Base-by-base conservation (phyloP, 2,329 filamentous ascomycete genomes). In the Exophiala spinifera region DNA sequence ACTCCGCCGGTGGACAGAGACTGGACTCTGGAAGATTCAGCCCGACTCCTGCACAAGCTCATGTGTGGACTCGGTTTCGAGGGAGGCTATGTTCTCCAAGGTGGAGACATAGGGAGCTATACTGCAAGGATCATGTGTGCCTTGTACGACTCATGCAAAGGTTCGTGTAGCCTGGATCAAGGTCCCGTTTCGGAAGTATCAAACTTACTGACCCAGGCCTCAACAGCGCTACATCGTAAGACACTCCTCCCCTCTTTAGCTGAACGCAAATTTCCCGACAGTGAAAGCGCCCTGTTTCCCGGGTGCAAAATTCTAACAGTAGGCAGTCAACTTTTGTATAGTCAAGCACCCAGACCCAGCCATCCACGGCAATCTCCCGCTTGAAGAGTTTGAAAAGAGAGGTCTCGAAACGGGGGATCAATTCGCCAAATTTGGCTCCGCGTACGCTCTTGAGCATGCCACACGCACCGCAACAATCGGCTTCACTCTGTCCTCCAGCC, bases 391-490 rank as follows among this genome's bases (percentile, higher is more conserved):
- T 14, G 33, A 25, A 11, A 49, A 40, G 42, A 20, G 25, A 28
- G 11, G 21, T 11, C 20, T 44, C 19, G 19, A 28, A 17, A 13
- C 33, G 34, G 46, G 33, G 19, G 50, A 68, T 2, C 64, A 69
- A 2, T 83, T 78, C 64, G 50, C 61, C 2, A 53, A 65, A 0
- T 68, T 64, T 1, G 81, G 79, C 1, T 64, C 60, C 10, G 79
- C 74, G 0, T 86, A 84, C 62, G 73, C 74, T 0, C 48, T 71
- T 0, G 72, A 79, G 63, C 83, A 86, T 50, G 78, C 71, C 1
- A 81, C 80, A 0, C 68, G 77, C 7, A 78, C 82, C 0, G 71
- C 74, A 0, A 86, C 82, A 0, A 78, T 84, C 42, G 81, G 81
- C 0, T 71, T 83, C 4, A 77, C 74, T 0, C 66, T 86, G 1